These are phyloP conservation scores for Cercophora sp. DNA, from an alignment of 495 filamentous ascomycete genomes.

Conservation along the genomic window DNA sequence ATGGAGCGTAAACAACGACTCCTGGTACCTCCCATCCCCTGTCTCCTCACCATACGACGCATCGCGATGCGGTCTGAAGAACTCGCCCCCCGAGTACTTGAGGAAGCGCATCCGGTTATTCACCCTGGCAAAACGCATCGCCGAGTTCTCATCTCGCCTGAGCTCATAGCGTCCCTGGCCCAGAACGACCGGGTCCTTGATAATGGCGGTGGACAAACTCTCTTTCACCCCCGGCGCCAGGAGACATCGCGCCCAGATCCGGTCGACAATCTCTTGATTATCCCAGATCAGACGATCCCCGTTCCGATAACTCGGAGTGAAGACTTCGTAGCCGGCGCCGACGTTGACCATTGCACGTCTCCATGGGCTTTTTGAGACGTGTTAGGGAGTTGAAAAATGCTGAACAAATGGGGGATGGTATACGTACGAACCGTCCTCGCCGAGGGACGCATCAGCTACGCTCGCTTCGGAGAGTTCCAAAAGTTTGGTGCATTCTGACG, in stretches of 20 bases:
- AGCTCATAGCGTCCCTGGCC: conserved; percentile 4
- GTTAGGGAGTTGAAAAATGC: too few species aligned
- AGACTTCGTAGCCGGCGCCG: conserved; percentile 56
- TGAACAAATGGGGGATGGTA: too few species aligned
- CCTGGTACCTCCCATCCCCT: conserved; percentile 37
- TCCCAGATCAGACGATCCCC: conserved; percentile 77
- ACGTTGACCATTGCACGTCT: conserved; percentile 65
- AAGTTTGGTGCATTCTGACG: conserved; percentile 56
- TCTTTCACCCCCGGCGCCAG: conserved; percentile 27
- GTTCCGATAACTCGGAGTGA: conserved; percentile 56
- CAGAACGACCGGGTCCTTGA: conserved; percentile 3
- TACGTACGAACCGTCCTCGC: conserved; percentile 8
- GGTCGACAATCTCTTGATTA: conserved; percentile 53
- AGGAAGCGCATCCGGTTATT: conserved; percentile 82
- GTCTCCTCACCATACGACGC: conserved; percentile 56
- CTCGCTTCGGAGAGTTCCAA: conserved; percentile 54
- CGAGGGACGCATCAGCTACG: conserved; percentile 22
- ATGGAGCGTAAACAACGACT: conserved; percentile 76
- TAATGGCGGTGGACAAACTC: conserved; percentile 21
- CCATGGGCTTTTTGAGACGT: too few species aligned
- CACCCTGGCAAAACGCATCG: conserved; percentile 54
- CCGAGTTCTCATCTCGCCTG: not conserved
- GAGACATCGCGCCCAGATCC: conserved; percentile 54
- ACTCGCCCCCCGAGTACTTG: conserved; percentile 70
- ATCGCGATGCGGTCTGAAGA: conserved; percentile 77